Percentiles rank a stretch among this genome's conserved stretches.
Conservation (phyloP, 2,329 filamentous ascomycete species). For the Geosmithia morbida region DNA sequence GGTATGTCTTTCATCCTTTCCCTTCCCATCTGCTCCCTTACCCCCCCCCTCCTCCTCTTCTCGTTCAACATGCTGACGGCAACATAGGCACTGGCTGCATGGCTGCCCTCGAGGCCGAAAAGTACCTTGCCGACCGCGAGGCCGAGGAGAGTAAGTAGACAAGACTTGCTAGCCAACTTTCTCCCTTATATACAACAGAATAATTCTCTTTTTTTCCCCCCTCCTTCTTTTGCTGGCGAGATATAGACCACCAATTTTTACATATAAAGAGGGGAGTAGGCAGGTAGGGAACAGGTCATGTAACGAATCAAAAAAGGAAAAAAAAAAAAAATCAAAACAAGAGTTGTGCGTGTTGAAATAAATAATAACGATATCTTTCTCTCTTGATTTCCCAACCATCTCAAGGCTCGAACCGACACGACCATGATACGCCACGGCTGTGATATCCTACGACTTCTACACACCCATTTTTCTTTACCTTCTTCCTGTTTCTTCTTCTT, state of each 20-base stretch:
- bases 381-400: background rate
- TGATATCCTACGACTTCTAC: background rate
- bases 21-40: background rate
- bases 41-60: background rate
- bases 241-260: background rate
- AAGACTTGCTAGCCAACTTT: background rate
- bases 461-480: no score
- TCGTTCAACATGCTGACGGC: slow-evolving; percentile 1
- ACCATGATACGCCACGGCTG: background rate
- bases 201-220: background rate
- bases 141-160: slow-evolving; percentile 10
- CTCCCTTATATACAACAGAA: background rate
- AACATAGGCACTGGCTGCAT: slow-evolving; percentile 73
- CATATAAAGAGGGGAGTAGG: background rate
- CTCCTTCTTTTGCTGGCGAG: background rate
- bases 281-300: no score
- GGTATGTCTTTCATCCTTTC: slow-evolving; percentile 39
- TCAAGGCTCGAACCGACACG: background rate
- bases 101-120: slow-evolving; percentile 91
- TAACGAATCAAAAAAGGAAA: no score
- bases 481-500: no score
- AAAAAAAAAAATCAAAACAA: no score
- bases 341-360: background rate
- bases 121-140: slow-evolving; percentile 71
- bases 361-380: background rate